phyloP scores from a whole-genome alignment of 345 rosid genomes.

The Salix dunnii region DNA sequence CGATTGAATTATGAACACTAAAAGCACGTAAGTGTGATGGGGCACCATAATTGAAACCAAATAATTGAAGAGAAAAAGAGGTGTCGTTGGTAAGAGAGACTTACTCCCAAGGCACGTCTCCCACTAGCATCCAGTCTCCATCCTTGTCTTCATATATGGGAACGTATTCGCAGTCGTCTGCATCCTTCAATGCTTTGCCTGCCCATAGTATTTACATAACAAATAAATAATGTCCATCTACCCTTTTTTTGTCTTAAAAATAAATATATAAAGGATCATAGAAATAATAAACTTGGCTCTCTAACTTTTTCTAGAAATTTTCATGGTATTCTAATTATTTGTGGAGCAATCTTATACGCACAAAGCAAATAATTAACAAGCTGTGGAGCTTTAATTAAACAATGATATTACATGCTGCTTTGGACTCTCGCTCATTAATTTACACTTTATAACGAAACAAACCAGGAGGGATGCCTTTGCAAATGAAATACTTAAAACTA shows the following conservation, averaged over 20 bases:
- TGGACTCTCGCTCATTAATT: too few relatives aligned
- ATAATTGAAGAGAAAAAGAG: too few relatives aligned
- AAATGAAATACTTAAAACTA: too few relatives aligned
- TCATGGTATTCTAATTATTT: neutral
- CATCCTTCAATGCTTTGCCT: slow-evolving; percentile 29
- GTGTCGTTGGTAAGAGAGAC: neutral
- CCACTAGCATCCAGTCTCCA: slow-evolving; percentile 35
- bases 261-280: neutral
- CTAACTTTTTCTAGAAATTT: neutral
- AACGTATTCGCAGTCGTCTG: slow-evolving; percentile 24
- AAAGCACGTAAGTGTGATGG: neutral
- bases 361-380: too few relatives aligned
- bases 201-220: neutral
- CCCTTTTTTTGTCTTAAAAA: neutral
- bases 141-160: slow-evolving; percentile 33
- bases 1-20: neutral
- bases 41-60: neutral
- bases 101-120: slow-evolving; percentile 36
- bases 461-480: too few relatives aligned
- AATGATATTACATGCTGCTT: too few relatives aligned
- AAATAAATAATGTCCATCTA: neutral
- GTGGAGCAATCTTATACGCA: too few relatives aligned
- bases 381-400: too few relatives aligned
- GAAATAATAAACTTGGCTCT: neutral
- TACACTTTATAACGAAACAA: too few relatives aligned